Percentiles rank a stretch among this genome's conserved stretches.
Evolutionary conservation across 345 rosid genomes (phyloP).

Genomic region (Hevea brasiliensis): DNA sequence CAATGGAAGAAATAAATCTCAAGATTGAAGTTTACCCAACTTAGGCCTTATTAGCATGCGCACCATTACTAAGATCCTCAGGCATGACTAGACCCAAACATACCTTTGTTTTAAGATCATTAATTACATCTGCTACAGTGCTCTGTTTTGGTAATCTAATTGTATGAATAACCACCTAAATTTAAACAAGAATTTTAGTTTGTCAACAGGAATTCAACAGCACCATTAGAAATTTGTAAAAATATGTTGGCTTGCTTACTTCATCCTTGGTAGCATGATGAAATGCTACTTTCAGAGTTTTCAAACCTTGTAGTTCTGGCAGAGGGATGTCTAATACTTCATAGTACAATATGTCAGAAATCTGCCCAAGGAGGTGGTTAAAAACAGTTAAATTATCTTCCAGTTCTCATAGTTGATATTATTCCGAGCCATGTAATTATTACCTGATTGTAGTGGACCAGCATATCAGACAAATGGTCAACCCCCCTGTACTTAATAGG

Average conservation of each 20-base stretch:
- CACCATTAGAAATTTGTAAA: background rate
- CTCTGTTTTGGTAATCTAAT: constrained; percentile 41
- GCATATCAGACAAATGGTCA: constrained; percentile 84
- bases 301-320: constrained; percentile 86
- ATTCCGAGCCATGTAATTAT: background rate
- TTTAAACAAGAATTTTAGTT: background rate
- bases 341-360: constrained; percentile 83
- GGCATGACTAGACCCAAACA: no score
- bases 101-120: constrained; percentile 37
- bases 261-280: constrained; percentile 27
- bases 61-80: no score
- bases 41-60: no score
- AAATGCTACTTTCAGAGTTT: constrained; percentile 43
- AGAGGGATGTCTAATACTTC: constrained; percentile 95
- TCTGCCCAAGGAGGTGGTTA: constrained; percentile 37
- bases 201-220: no score
- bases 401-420: background rate
- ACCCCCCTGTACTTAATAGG: constrained; percentile 91
- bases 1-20: no score
- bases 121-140: constrained; percentile 37
- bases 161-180: constrained; percentile 42
- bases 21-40: no score
- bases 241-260: constrained; percentile 3
- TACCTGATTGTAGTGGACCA: constrained; percentile 93
- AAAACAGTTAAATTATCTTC: background rate